Conservation (phyloP, 345 rosid species). For the sweet orange (Citrus sinensis) region DNA sequence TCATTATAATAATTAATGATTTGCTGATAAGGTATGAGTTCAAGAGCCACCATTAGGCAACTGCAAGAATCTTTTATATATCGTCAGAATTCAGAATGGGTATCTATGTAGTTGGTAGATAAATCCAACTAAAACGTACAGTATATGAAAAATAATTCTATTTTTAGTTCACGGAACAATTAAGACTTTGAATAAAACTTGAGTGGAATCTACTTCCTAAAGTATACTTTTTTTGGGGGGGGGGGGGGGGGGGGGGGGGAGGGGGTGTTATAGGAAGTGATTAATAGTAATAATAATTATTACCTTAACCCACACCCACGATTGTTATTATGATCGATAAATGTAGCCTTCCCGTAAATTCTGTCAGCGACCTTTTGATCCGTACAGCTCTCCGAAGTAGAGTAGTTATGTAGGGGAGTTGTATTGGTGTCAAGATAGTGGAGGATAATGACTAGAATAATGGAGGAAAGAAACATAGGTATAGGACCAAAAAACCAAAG, state of each 20-base stretch:
- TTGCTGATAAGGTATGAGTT: not conserved
- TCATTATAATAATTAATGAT: no score
- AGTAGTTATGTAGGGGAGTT: conserved; percentile 42
- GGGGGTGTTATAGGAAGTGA: no score
- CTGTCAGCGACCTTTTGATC: conserved; percentile 27
- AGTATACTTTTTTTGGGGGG: no score
- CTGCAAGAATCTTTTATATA: no score
- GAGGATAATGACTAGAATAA: conserved; percentile 43
- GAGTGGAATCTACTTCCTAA: not conserved
- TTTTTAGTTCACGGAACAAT: not conserved
- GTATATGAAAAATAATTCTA: no score
- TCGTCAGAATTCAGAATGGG: no score
- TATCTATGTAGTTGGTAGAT: not conserved
- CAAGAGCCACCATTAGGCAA: not conserved
- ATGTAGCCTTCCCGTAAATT: not conserved
- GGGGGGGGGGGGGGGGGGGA: no score
- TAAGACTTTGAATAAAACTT: not conserved
- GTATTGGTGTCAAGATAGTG: conserved; percentile 47
- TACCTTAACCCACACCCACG: not conserved
- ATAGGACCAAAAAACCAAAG: conserved; percentile 86
- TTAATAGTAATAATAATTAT: not conserved
- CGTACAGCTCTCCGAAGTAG: conserved; percentile 16
- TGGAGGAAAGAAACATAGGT: conserved; percentile 62
- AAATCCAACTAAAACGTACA: not conserved
- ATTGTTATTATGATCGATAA: not conserved